Conservation (phyloP, 805 yeast species). For the Zygosaccharomyces bailii region DNA sequence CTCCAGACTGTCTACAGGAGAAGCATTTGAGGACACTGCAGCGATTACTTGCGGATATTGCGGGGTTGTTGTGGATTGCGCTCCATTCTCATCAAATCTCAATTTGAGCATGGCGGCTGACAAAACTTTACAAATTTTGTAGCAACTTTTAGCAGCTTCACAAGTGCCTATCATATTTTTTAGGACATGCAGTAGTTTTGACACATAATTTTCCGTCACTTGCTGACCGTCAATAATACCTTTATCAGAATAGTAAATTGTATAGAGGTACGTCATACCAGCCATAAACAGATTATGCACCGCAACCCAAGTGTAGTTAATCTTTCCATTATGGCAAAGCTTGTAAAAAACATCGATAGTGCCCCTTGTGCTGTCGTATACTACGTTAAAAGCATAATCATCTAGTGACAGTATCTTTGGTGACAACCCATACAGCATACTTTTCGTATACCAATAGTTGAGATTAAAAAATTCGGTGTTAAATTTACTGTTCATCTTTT, state of each 20-base stretch:
- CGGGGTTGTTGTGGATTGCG: neutral
- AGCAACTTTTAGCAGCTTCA: slow-evolving; percentile 73
- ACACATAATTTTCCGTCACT: slow-evolving; percentile 48
- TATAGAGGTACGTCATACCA: slow-evolving; percentile 77
- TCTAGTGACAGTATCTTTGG: slow-evolving; percentile 61
- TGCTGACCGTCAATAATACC: slow-evolving; percentile 45
- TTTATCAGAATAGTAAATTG: slow-evolving; percentile 65
- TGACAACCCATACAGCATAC: slow-evolving; percentile 71
- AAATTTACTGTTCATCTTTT: slow-evolving; percentile 70
- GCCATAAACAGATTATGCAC: slow-evolving; percentile 87
- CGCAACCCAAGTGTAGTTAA: slow-evolving; percentile 91
- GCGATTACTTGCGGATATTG: neutral
- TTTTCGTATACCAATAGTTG: slow-evolving; percentile 71
- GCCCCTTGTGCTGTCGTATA: slow-evolving; percentile 62
- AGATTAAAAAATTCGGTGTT: slow-evolving; percentile 65
- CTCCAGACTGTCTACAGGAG: slow-evolving; percentile 6
- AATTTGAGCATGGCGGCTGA: slow-evolving; percentile 67
- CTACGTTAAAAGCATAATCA: slow-evolving; percentile 50
- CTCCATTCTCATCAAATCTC: slow-evolving; percentile 35
- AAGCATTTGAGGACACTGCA: neutral
- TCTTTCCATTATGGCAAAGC: slow-evolving; percentile 51
- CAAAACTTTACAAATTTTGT: slow-evolving; percentile 66
- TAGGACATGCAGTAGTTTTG: slow-evolving; percentile 54
- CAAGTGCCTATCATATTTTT: slow-evolving; percentile 63
- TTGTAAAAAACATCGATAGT: slow-evolving; percentile 61